Conservation (phyloP, 2,329 filamentous ascomycete species). For the Epichloe brachyelytri region DNA sequence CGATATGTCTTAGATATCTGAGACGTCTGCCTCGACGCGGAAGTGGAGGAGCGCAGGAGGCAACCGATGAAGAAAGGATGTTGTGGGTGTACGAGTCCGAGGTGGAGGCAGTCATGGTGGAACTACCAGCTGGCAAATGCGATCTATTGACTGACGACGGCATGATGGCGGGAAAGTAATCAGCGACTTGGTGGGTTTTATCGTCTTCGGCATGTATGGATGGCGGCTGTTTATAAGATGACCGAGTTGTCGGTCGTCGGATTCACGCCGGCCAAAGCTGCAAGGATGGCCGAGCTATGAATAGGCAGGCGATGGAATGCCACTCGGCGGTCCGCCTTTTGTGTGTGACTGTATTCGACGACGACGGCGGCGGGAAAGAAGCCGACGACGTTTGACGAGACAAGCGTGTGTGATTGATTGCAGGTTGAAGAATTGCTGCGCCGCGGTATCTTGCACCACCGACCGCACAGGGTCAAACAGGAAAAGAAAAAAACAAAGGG, state of each 20-base stretch:
- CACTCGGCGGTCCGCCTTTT: background rate
- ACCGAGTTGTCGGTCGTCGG: background rate
- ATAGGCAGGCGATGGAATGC: background rate
- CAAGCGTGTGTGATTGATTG: background rate
- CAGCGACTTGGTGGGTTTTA: background rate
- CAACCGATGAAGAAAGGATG: conserved; percentile 51
- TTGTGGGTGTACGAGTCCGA: conserved; percentile 35
- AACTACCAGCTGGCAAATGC: conserved; percentile 31
- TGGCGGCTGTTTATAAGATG: background rate
- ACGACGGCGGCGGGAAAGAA: background rate
- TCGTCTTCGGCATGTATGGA: background rate
- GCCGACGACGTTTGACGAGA: background rate
- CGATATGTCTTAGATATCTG: conserved; percentile 87
- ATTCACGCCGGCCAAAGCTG: background rate
- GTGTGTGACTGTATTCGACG: background rate
- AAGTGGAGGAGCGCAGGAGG: conserved; percentile 54
- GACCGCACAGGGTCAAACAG: background rate
- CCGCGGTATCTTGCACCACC: background rate
- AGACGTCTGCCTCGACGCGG: conserved; percentile 47
- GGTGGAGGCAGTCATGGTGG: conserved; percentile 25
- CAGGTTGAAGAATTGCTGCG: background rate
- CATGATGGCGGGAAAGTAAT: conserved; percentile 17
- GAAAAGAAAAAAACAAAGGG: background rate
- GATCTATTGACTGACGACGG: conserved; percentile 31
- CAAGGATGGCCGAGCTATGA: background rate